phyloP scores from a whole-genome alignment of 768 basidiomycete genomes.

The Terana coerulea region DNA sequence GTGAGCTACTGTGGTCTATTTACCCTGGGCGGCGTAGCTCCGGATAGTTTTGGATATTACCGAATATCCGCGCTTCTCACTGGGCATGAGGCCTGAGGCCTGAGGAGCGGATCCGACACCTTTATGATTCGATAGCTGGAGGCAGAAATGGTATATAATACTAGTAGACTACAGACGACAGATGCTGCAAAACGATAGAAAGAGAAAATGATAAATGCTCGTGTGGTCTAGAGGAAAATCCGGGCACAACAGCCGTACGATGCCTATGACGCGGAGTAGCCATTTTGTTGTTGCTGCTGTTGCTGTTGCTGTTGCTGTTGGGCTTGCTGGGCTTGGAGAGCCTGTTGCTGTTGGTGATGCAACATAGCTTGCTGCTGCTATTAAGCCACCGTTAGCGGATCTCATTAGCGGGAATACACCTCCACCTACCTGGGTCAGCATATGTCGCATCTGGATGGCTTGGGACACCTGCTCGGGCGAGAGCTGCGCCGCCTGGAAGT shows the following conservation, averaged over 20 bases:
- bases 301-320: conserved; percentile 7
- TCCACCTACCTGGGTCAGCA: conserved; percentile 18
- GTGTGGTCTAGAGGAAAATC: too few species aligned
- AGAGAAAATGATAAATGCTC: neutral
- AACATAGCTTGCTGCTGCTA: neutral
- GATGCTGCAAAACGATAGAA: neutral
- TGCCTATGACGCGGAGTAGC: neutral
- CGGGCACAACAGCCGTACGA: neutral
- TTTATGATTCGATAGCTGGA: too few species aligned
- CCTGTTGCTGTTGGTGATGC: conserved; percentile 11
- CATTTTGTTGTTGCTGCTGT: conserved; percentile 8
- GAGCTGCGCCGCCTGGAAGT: conserved; percentile 8
- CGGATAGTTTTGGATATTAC: too few species aligned
- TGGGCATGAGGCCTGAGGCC: too few species aligned
- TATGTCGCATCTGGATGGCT: conserved; percentile 8
- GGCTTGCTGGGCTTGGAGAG: conserved; percentile 7
- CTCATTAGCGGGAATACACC: neutral
- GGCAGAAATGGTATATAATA: too few species aligned
- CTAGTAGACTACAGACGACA: neutral
- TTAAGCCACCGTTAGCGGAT: neutral
- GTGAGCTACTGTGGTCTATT: too few species aligned
- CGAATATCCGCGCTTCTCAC: too few species aligned
- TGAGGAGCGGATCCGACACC: too few species aligned
- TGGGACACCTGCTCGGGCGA: conserved; percentile 20
- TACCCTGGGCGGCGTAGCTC: too few species aligned